Evolutionary conservation across 192 early-diverging fungal species (phyloP), one percentile per base, ranked within the genome.

Genomic region (Backusella circina): DNA sequence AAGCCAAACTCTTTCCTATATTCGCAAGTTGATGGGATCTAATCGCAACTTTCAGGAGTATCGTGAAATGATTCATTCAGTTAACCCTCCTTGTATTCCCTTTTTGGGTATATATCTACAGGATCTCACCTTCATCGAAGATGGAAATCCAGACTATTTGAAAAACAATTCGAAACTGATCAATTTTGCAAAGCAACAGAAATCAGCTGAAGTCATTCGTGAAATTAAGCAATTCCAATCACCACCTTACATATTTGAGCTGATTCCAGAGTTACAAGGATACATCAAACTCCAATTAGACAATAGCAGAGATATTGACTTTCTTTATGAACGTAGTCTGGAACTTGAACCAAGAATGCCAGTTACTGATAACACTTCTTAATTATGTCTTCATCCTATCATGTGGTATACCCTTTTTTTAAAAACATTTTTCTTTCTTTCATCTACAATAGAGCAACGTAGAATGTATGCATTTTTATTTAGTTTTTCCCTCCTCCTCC

Each of bases 221-320:
- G 95, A 97, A 68, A 91, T 96, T 71, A 94, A 97, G 82, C 93
- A 95, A 81, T 98, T 93, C 83, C 95, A 97, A 84, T 90, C 91
- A 15, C 89, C 88, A 8, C 90, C 93, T 26, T 98, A 96, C 77
- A 85, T 87, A 71, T 79, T 97, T 23, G 91, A 86, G 0, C 37
- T 83, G 1, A 94, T 98, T 3, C 89, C 90, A 2, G 94, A 96
- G 84, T 84, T 98, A 36, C 94, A 97, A 79, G 83, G 88, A 44
- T 97, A 90, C 74, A 90, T 94, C 61, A 84, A 88, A 50, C 83
- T 84, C 50, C 87, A 90, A 37, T 81, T 97, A 38, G 88, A 92
- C 47, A 89, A 90, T 72, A 86, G 88, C 78, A 82, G 85, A 67
- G 90, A 92, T 75, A 90, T 93, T 7, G 84, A 88, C 44, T 89